Conservation (phyloP, 257 asterid species). For the Przewalskia tangutica region DNA sequence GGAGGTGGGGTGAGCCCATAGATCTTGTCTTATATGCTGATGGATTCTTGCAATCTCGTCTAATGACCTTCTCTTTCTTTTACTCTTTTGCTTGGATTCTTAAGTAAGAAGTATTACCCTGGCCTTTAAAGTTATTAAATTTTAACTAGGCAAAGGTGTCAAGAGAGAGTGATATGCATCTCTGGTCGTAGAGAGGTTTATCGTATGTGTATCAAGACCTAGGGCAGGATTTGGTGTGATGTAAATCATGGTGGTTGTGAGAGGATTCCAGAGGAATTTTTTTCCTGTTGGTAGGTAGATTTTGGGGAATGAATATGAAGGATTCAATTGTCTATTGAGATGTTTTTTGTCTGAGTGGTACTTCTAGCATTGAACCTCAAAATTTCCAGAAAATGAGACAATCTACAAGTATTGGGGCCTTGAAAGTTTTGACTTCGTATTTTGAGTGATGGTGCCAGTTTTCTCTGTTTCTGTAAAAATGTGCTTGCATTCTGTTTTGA, state of each 20-base stretch:
- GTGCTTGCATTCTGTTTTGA: not conserved
- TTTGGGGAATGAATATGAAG: not conserved
- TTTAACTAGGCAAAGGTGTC: not conserved
- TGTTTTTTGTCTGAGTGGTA: not conserved
- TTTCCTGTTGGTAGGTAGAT: not conserved
- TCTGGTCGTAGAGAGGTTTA: not conserved
- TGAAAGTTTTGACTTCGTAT: not conserved
- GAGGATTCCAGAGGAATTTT: not conserved
- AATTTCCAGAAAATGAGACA: not conserved
- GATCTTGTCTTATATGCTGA: not conserved
- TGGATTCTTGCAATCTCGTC: not conserved
- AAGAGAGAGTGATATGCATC: not conserved
- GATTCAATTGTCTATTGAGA: not conserved
- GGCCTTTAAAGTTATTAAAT: not conserved
- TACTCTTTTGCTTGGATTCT: not conserved
- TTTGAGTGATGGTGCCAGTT: not conserved
- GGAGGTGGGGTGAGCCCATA: not conserved
- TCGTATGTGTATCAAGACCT: not conserved
- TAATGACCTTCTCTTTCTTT: not conserved
- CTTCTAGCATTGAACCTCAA: not conserved
- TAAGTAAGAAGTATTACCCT: not conserved
- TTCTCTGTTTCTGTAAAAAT: not conserved
- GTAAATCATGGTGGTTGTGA: not conserved
- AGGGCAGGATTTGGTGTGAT: not conserved
- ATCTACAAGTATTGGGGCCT: not conserved